Base-by-base conservation (phyloP, 768 basidiomycete species). In the Lactarius vividus region DNA sequence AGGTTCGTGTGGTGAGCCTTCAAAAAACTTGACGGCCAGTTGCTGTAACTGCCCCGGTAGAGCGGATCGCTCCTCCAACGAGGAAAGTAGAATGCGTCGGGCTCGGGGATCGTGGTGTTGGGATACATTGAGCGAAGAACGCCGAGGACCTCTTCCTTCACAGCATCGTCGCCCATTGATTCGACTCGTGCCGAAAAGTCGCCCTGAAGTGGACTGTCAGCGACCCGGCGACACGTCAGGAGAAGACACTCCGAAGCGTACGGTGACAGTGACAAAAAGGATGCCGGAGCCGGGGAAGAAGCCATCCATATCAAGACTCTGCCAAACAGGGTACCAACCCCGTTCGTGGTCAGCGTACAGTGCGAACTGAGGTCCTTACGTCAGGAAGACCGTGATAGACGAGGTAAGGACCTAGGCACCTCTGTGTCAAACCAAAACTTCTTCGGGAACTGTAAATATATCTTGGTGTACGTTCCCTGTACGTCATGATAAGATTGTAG, bases 291-390 rank as follows among this genome's bases (percentile, higher is more conserved):
- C 86, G 18, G 84, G 85, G 61, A 88, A 79, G 73, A 87, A 89
- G 55, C 79, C 77, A 1, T 75, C 67, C 62, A 84, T 79, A 71
- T 89, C 87, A 55, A 88, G 72, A 70, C 80, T 84, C 70, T 88
- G 87, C 88, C 87, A 88, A 7, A 88, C 81, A 0, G 86, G 85
- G 74, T 88, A 89, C 37, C 80, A 78, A 7, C 88, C 88, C 26
- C 87, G 81, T 63, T 84, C 78, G 20, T 75, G 73, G 63, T 84
- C 84, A 4, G 87, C 86, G 68, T 85, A 87, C 7, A 87, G 71
- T 9, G 79, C 85, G 75, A 84, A 81, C 83, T 84, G 44, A 46
- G 55, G 28, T 23, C 40, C 35, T 69, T 59, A 46, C n/a, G 54
- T 68, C 26, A 61, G 64, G 26, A 23, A 10, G 31, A 15, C 46